phyloP scores from a whole-genome alignment of 441 rosid species.

The Jatropha podagrica region DNA sequence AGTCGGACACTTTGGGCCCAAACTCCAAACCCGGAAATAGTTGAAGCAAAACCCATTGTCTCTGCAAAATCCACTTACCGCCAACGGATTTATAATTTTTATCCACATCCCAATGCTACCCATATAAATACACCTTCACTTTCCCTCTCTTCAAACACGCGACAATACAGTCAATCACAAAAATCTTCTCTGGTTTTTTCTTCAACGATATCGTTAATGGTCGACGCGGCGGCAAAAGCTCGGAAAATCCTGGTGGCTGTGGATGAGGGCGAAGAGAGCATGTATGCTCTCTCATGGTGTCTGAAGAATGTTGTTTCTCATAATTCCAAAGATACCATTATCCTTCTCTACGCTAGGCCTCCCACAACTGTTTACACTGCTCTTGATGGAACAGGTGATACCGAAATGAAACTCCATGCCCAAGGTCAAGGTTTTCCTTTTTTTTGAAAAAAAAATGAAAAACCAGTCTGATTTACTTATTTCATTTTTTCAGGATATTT shows the following conservation, averaged over 20 bases:
- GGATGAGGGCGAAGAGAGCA: constrained; percentile 63
- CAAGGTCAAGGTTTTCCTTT: not conserved
- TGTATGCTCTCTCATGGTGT: constrained; percentile 61
- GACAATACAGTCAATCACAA: too few relatives aligned
- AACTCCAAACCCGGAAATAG: too few relatives aligned
- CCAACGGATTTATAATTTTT: constrained; percentile 22
- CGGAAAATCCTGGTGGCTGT: constrained; percentile 57
- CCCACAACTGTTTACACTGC: constrained; percentile 38
- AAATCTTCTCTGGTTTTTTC: not conserved
- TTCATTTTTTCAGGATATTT: constrained; percentile 38
- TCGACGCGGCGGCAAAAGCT: constrained; percentile 12
- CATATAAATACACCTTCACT: not conserved
- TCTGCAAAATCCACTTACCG: constrained; percentile 19
- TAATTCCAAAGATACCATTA: constrained; percentile 32
- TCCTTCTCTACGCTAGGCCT: constrained; percentile 53
- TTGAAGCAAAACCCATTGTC: not conserved
- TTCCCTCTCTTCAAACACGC: not conserved
- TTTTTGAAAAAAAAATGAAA: too few relatives aligned
- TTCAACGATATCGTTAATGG: not conserved
- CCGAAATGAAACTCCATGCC: not conserved
- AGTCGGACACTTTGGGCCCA: too few relatives aligned
- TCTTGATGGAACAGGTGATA: constrained; percentile 47
- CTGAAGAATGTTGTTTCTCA: constrained; percentile 36
- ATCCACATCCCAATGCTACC: not conserved
- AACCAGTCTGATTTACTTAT: not conserved